Evolutionary conservation across 2,329 filamentous ascomycete genomes (phyloP).

Genomic region (Trichoderma asperellum): DNA sequence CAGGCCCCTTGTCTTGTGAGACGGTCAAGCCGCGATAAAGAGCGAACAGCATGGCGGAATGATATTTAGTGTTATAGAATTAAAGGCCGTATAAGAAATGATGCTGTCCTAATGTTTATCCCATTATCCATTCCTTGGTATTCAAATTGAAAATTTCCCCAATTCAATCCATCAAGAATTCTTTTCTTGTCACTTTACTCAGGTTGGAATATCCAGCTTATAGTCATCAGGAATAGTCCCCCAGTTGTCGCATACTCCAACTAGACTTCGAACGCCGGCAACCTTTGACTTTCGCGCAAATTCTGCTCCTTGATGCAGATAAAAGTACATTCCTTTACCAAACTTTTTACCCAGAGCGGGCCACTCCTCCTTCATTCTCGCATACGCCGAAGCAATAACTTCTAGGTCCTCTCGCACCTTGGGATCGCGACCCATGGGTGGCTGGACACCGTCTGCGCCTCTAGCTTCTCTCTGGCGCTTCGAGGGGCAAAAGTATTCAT

Average conservation of each 20-base stretch:
- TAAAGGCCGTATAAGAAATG: background rate
- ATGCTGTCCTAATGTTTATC: background rate
- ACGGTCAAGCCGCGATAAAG: background rate
- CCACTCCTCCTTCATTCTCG: constrained; percentile 30
- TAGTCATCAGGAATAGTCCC: constrained; percentile 16
- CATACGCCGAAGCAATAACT: constrained; percentile 31
- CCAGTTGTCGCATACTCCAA: constrained; percentile 34
- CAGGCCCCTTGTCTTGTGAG: constrained; percentile 17
- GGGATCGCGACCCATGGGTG: constrained; percentile 20
- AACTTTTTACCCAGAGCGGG: constrained; percentile 33
- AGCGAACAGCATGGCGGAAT: background rate
- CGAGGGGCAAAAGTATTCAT: constrained; percentile 33
- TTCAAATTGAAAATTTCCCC: background rate
- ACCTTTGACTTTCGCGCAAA: constrained; percentile 29
- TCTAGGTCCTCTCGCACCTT: constrained; percentile 33
- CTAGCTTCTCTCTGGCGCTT: background rate
- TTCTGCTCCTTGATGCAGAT: constrained; percentile 28
- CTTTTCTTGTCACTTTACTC: background rate
- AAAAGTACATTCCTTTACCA: constrained; percentile 33
- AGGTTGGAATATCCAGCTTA: constrained; percentile 8
- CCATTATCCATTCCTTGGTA: background rate
- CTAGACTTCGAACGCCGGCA: constrained; percentile 30
- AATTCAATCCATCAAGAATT: background rate
- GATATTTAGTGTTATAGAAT: background rate
- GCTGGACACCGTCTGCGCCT: background rate